These are phyloP conservation scores for Pseudonitzschia pungens DNA, from an alignment of 108 stramenopile species.

Conservation along the genomic window DNA sequence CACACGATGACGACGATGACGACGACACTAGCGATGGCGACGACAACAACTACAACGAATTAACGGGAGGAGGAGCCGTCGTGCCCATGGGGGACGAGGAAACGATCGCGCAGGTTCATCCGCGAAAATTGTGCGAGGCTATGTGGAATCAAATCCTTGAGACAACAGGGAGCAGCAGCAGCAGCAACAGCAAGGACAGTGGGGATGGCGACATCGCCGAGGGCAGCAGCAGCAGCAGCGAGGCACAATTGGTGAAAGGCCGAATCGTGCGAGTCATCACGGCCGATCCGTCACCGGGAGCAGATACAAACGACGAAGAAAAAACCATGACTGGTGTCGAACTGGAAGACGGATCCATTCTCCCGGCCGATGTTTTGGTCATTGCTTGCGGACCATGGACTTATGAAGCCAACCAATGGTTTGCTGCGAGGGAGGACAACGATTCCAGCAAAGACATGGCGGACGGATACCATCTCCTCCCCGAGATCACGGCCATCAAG, in stretches of 20 bases:
- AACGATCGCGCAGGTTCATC: conserved; percentile 73
- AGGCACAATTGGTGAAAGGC: conserved; percentile 36
- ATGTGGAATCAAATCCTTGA: conserved; percentile 43
- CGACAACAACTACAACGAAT: not conserved
- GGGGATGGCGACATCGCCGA: not conserved
- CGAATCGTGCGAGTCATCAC: conserved; percentile 32
- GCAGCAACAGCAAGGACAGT: not conserved
- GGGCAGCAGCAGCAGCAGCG: not conserved
- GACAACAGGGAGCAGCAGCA: not conserved
- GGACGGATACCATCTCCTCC: conserved; percentile 26
- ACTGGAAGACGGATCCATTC: conserved; percentile 43
- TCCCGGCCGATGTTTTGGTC: conserved; percentile 55
- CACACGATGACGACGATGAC: too few relatives aligned
- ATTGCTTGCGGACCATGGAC: conserved; percentile 64
- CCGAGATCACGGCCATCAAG: conserved; percentile 48
- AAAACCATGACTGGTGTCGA: conserved; percentile 32
- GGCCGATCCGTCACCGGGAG: too few relatives aligned
- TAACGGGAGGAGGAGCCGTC: conserved; percentile 9
- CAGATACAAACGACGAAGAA: too few relatives aligned
- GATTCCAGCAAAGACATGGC: not conserved
- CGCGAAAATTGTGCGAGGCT: conserved; percentile 50
- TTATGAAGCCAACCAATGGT: conserved; percentile 41
- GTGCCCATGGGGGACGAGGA: conserved; percentile 38
- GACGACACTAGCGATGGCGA: too few relatives aligned
- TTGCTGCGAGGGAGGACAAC: conserved; percentile 12